A percentile compares a stretch with the other conserved stretches of the same genome.
Evolutionary conservation across 768 basidiomycete species (phyloP).

Genomic region (Trametes cinnabarina): DNA sequence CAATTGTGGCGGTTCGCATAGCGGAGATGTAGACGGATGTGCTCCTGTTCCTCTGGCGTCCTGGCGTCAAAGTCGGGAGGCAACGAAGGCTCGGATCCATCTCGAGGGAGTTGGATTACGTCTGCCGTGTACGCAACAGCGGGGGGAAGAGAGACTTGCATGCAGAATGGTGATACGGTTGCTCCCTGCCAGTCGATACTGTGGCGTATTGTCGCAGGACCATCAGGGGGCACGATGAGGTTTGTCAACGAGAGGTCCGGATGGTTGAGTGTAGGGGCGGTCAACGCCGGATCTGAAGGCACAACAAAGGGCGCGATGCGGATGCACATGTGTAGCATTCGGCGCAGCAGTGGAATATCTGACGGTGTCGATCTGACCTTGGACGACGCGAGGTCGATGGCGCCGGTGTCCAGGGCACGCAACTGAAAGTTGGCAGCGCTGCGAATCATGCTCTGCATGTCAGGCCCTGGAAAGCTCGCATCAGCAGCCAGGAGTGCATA

Average conservation of each 20-base stretch:
- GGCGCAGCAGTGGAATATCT: conserved; percentile 5
- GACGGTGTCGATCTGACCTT: neutral
- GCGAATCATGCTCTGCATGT: conserved; percentile 2
- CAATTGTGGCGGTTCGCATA: neutral
- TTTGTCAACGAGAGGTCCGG: conserved; percentile 2
- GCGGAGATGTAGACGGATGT: neutral
- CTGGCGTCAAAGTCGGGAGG: neutral
- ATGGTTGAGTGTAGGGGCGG: conserved; percentile 8
- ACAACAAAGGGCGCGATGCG: conserved; percentile 1
- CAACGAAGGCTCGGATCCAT: neutral
- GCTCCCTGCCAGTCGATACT: conserved; percentile 12
- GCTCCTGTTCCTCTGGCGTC: neutral
- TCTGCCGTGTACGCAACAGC: neutral
- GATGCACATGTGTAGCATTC: conserved; percentile 9
- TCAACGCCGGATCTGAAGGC: neutral
- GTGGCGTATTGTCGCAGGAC: neutral
- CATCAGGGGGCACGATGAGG: conserved; percentile 2
- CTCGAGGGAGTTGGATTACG: neutral
- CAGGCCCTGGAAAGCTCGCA: neutral
- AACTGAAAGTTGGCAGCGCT: conserved; percentile 10
- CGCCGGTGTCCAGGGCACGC: neutral
- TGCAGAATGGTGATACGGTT: conserved; percentile 3
- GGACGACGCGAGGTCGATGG: neutral
- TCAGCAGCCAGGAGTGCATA: neutral
- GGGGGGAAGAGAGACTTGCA: neutral